Base-by-base conservation (phyloP, 1,139 yeast genomes). In the Blastobotrys malaysiensis region DNA sequence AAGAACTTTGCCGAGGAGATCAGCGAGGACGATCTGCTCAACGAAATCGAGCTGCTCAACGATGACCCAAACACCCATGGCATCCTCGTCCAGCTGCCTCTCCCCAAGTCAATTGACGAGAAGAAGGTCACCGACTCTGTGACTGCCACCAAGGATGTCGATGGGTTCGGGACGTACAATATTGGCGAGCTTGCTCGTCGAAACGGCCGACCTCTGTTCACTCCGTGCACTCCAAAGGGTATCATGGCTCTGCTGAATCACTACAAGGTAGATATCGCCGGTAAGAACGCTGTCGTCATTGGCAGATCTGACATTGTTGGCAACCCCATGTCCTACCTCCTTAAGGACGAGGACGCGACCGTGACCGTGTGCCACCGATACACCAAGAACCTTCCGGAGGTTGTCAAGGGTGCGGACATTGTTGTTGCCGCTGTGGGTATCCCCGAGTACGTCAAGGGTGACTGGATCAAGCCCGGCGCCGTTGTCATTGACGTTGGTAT, bases 291-390 rank as follows among this genome's bases (percentile, higher is more conserved):
- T n/a, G 97, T 91, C 49, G 98, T 93, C 36, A 77, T 93, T 58
- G 99, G 99, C 55, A 82, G 99, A 73, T 87, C 96, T 45, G 98
- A 93, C 66, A 93, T 93, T 64, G 99, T 93, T 44, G 99, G 99
- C 52, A 82, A 86, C 59, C 99, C 99, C 49, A 87, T 91, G 55
- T 87, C 97, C 46, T 83, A 84, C 60, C 77, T 93, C 67, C 79
- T 93, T 68, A 84, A 85, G 65, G 81, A 85, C 61, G 83, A 83
- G 56, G 85, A 90, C 69, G 91, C 91, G 57, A 87, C 93, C 50
- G 97, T 95, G 52, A 88, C 97, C 20, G 84, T 87, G 46, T 75
- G 84, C 65, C 99, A 93, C 72, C 84, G 95, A 26, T 79, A 80
- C 69, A 84, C 98, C 45, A 73, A 75, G 52, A 81, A 86, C 66